Evolutionary conservation across 129 eudicot species (phyloP).

Genomic region (Ambrosia artemisiifolia): DNA sequence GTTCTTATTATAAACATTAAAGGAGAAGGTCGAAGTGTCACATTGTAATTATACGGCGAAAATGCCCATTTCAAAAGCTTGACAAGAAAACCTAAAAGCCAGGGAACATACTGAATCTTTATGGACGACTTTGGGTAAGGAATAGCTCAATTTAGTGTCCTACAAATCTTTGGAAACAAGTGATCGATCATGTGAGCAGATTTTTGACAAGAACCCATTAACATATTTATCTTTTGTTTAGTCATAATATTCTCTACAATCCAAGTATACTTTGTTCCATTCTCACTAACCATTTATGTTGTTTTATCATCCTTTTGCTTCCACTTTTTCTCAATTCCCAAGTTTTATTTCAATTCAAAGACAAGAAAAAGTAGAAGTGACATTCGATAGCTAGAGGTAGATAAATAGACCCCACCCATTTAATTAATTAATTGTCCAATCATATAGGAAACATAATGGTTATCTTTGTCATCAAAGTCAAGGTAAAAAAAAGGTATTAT

Average conservation of each 20-base stretch:
- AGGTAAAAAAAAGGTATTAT: slow-evolving; percentile 19
- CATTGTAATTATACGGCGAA: not conserved
- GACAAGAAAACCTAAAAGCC: slow-evolving; percentile 23
- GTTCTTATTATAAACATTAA: no score
- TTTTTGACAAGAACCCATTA: slow-evolving; percentile 39
- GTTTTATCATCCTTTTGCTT: slow-evolving; percentile 12
- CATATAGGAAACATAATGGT: slow-evolving; percentile 32
- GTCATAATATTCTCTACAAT: slow-evolving; percentile 31
- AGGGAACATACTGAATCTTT: slow-evolving; percentile 38
- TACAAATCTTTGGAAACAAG: slow-evolving; percentile 34
- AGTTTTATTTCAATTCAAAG: slow-evolving; percentile 24
- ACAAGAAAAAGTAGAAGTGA: slow-evolving; percentile 31
- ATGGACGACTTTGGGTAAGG: slow-evolving; percentile 31
- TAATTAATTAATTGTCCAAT: slow-evolving; percentile 26
- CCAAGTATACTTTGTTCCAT: slow-evolving; percentile 38
- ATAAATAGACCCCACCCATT: slow-evolving; percentile 28
- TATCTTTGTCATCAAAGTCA: slow-evolving; percentile 33
- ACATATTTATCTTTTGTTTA: slow-evolving; percentile 29
- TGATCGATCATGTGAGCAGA: slow-evolving; percentile 16
- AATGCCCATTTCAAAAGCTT: slow-evolving; percentile 18
- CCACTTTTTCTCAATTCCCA: slow-evolving; percentile 32
- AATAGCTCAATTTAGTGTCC: slow-evolving; percentile 36
- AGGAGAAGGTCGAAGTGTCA: not conserved
- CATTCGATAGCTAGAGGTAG: slow-evolving; percentile 25
- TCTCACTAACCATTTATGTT: slow-evolving; percentile 35